Conservation (phyloP, 2,329 filamentous ascomycete species). For the Fusarium nanum region DNA sequence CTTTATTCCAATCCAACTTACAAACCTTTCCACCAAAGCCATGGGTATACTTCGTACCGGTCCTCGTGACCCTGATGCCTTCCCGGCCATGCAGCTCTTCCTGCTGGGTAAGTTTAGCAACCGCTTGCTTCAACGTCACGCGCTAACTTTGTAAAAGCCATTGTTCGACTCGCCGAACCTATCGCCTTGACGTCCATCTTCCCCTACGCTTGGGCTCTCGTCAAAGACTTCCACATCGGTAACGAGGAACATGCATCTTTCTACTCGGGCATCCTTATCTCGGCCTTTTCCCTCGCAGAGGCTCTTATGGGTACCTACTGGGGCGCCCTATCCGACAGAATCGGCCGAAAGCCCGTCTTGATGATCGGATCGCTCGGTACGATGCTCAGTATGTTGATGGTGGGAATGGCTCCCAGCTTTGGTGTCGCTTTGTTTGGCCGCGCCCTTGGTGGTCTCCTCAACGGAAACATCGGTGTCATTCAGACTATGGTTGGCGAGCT, state of each 20-base stretch:
- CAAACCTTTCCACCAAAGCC: constrained; percentile 46
- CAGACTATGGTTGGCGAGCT: constrained; percentile 94
- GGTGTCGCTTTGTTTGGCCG: constrained; percentile 84
- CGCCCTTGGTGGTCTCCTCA: constrained; percentile 82
- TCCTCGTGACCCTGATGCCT: constrained; percentile 74
- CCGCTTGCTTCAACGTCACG: constrained; percentile 64
- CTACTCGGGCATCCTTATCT: constrained; percentile 89
- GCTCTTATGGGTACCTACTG: constrained; percentile 88
- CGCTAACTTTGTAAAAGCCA: constrained; percentile 65
- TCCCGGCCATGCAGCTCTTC: constrained; percentile 85
- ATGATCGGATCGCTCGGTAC: constrained; percentile 85
- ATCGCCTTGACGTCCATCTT: constrained; percentile 94
- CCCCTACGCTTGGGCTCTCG: constrained; percentile 88
- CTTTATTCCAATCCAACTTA: constrained; percentile 5
- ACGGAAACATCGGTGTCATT: constrained; percentile 91
- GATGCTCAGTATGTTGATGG: constrained; percentile 82
- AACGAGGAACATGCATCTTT: constrained; percentile 81
- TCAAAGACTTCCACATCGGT: constrained; percentile 80
- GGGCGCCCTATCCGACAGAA: constrained; percentile 83
- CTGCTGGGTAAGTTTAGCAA: constrained; percentile 74
- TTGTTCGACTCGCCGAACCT: constrained; percentile 91
- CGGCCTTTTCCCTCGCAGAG: constrained; percentile 85
- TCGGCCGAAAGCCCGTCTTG: constrained; percentile 87
- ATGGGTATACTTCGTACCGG: constrained; percentile 65
- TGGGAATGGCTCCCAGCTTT: constrained; percentile 85